Conservation (phyloP, 202 grass and related monocot species). For the Saccharum hybrid region DNA sequence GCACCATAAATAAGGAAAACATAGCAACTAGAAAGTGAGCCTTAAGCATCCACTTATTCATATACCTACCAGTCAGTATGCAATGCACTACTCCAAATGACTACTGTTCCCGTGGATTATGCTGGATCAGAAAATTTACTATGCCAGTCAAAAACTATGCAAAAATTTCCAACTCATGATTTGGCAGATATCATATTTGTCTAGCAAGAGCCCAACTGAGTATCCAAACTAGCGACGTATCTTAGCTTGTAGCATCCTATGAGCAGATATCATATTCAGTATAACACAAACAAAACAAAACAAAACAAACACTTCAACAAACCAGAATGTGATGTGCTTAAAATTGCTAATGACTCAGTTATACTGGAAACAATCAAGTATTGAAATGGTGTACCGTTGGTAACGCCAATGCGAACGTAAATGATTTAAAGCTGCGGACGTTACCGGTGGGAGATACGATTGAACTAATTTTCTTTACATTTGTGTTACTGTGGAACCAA, state of each 20-base stretch:
- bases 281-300: neutral
- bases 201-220: neutral
- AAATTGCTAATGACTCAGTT: neutral
- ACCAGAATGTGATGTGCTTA: constrained; percentile 4
- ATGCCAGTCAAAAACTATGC: neutral
- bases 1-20: neutral
- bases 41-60: neutral
- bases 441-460: no score
- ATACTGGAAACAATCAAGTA: neutral
- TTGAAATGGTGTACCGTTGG: neutral
- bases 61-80: neutral
- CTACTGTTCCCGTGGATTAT: neutral
- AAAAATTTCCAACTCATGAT: neutral
- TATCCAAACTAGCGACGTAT: neutral
- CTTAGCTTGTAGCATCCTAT: neutral
- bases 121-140: neutral
- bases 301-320: neutral
- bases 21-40: neutral
- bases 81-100: neutral
- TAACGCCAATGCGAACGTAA: no score
- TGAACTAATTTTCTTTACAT: no score
- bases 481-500: no score
- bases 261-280: constrained; percentile 9
- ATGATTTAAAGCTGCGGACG: no score
- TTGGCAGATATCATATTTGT: neutral